These are phyloP conservation scores for Hypoxylon sp. DNA, from an alignment of 2,329 filamentous ascomycete species.

Conservation along the genomic window DNA sequence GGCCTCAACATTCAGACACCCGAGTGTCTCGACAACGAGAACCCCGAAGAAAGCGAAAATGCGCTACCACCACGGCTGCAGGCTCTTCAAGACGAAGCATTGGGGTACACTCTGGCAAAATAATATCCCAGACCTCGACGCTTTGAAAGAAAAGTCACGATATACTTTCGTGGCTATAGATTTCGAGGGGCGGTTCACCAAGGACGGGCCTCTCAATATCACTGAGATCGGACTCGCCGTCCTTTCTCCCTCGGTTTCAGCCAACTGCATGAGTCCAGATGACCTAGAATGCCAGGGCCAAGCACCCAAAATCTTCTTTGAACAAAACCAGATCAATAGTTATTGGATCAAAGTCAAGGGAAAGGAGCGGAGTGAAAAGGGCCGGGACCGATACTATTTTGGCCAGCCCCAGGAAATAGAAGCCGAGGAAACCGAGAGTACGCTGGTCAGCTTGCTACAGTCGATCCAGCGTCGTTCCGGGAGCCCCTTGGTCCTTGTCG, in stretches of 20 bases:
- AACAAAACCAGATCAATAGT: slow-evolving; percentile 23
- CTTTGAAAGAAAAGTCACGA: slow-evolving; percentile 25
- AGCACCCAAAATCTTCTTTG: slow-evolving; percentile 5
- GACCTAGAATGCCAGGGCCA: neutral
- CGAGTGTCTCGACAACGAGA: neutral
- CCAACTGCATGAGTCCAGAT: neutral
- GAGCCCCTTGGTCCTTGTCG: slow-evolving; percentile 3
- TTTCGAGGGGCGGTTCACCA: slow-evolving; percentile 17
- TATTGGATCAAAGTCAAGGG: slow-evolving; percentile 20
- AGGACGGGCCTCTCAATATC: slow-evolving; percentile 12
- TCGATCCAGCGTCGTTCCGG: slow-evolving; percentile 23
- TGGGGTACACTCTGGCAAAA: slow-evolving; percentile 27
- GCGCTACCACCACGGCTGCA: neutral
- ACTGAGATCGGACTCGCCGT: slow-evolving; percentile 33
- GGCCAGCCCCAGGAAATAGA: neutral
- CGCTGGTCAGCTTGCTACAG: slow-evolving; percentile 22
- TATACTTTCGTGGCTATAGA: slow-evolving; percentile 33
- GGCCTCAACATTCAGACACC: neutral
- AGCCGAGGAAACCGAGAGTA: neutral
- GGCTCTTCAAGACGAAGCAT: slow-evolving; percentile 18
- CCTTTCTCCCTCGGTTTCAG: neutral
- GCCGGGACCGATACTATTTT: slow-evolving; percentile 9
- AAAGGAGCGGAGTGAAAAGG: neutral
- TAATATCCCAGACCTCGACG: slow-evolving; percentile 28
- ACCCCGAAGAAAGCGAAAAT: neutral